phyloP scores from a whole-genome alignment of 495 filamentous ascomycete genomes.

The Penicillium canariense region DNA sequence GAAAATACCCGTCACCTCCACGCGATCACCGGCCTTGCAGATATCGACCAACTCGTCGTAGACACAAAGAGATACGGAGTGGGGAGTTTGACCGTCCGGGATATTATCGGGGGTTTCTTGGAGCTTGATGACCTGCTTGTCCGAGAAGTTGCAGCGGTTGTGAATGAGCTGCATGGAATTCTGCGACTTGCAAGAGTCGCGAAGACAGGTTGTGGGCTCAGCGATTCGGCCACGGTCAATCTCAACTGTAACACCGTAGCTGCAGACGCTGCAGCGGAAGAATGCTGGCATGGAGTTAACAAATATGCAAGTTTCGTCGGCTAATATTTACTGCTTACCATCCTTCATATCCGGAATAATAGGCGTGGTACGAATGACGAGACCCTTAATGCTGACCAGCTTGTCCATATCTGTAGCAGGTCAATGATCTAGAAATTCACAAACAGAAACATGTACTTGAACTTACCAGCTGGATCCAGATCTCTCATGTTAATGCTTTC shows the following conservation, averaged over 20 bases:
- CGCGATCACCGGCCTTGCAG: conserved; percentile 94
- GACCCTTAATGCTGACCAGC: conserved; percentile 89
- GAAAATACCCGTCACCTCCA: conserved; percentile 96
- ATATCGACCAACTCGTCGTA: conserved; percentile 97
- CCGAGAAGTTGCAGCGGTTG: conserved; percentile 90
- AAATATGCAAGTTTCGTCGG: neutral
- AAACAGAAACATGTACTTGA: neutral
- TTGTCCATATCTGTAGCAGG: conserved; percentile 80
- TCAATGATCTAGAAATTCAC: neutral
- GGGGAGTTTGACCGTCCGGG: conserved; percentile 92
- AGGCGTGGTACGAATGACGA: conserved; percentile 93
- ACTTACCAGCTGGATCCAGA: conserved; percentile 76
- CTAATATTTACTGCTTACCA: conserved; percentile 40
- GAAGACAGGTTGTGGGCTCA: conserved; percentile 87
- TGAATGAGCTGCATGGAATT: conserved; percentile 99
- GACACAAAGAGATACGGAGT: conserved; percentile 93
- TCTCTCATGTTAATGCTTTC: conserved; percentile 88
- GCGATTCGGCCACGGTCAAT: conserved; percentile 95
- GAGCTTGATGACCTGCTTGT: conserved; percentile 98
- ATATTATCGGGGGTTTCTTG: conserved; percentile 96
- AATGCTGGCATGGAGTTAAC: conserved; percentile 54
- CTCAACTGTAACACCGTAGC: conserved; percentile 83
- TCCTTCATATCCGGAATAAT: conserved; percentile 98
- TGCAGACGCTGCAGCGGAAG: conserved; percentile 91
- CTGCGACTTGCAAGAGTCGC: conserved; percentile 73